These are phyloP conservation scores for Pestalotiopsis sp. DNA, from an alignment of 2,329 filamentous ascomycete species.

Conservation along the genomic window DNA sequence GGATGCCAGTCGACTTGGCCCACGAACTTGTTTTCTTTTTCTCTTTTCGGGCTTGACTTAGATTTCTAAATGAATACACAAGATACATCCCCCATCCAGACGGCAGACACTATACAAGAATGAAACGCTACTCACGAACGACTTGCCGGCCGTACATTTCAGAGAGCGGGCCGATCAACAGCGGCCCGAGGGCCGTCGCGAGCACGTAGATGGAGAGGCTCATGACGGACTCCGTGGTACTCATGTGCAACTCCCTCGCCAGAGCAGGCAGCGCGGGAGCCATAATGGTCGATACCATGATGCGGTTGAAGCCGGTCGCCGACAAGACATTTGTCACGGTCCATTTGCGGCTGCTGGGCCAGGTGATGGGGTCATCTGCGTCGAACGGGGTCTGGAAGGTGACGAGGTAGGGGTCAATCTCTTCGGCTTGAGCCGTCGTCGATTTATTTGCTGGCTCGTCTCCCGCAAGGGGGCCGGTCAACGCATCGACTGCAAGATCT, in stretches of 20 bases:
- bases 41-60: no score
- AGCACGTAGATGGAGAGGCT: conserved; percentile 51
- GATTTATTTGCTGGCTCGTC: not conserved
- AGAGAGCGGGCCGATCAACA: conserved; percentile 30
- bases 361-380: conserved; percentile 40
- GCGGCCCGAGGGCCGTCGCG: conserved; percentile 50
- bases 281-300: conserved; percentile 55
- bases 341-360: conserved; percentile 47
- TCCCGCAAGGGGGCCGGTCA: not conserved
- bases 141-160: conserved; percentile 32
- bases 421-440: not conserved
- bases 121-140: conserved; percentile 23
- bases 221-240: conserved; percentile 47
- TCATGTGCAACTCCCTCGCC: conserved; percentile 53
- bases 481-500: not conserved
- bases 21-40: no score
- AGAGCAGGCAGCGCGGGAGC: conserved; percentile 53
- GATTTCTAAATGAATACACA: no score
- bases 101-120: not conserved
- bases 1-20: no score
- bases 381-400: conserved; percentile 30
- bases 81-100: no score
- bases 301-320: conserved; percentile 51
- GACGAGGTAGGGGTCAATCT: conserved; percentile 19
- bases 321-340: conserved; percentile 50